Evolutionary conservation across 805 yeast genomes (phyloP).

Genomic region (Candida koratica): DNA sequence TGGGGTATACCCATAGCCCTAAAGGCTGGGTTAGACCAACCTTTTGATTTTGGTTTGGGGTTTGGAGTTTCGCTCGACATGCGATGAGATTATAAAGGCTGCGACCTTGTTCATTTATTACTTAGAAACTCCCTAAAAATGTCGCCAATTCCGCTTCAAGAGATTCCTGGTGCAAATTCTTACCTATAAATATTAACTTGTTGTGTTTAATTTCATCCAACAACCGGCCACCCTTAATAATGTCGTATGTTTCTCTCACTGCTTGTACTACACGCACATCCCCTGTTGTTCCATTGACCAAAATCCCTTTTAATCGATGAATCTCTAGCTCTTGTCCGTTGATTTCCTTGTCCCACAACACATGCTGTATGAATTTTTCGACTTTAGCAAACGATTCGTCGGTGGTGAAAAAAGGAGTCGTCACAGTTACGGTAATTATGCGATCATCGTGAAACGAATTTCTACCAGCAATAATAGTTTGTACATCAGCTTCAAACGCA

Average conservation of each 20-base stretch:
- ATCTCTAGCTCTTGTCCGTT: conserved; percentile 53
- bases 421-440: conserved; percentile 31
- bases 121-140: background rate
- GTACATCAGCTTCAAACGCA: conserved; percentile 55
- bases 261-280: conserved; percentile 74
- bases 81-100: conserved; percentile 1
- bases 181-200: conserved; percentile 75
- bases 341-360: conserved; percentile 67
- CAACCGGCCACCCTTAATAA: conserved; percentile 44
- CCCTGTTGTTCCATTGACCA: conserved; percentile 35
- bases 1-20: conserved; percentile 80
- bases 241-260: conserved; percentile 88
- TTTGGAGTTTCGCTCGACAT: conserved; percentile 1
- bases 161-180: conserved; percentile 43
- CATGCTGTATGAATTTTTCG: conserved; percentile 61
- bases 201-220: conserved; percentile 40
- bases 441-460: conserved; percentile 37
- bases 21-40: conserved; percentile 73
- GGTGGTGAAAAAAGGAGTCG: conserved; percentile 43
- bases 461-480: conserved; percentile 15
- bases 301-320: conserved; percentile 77
- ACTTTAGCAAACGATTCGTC: conserved; percentile 40
- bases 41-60: conserved; percentile 27
- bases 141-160: conserved; percentile 17
- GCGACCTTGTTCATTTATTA: background rate